A percentile compares a stretch with the other conserved stretches of the same genome.
These are phyloP conservation scores for Magnaporthales sp. DNA, from an alignment of 2,329 filamentous ascomycete species.

Conservation along the genomic window DNA sequence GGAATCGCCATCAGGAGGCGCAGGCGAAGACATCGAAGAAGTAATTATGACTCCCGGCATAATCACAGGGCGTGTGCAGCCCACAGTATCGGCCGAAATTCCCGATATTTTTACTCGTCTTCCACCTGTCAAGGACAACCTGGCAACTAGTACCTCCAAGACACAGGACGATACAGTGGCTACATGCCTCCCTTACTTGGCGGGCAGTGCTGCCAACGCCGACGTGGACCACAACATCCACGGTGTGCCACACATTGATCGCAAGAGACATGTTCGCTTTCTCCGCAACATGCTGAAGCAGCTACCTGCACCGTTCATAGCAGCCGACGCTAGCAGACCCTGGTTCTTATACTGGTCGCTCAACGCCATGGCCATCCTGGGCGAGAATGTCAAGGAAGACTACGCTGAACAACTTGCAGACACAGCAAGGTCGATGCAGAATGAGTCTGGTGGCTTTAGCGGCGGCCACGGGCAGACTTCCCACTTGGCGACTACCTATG, in stretches of 20 bases:
- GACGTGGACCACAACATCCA: constrained; percentile 52
- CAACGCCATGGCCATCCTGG: constrained; percentile 64
- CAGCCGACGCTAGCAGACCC: constrained; percentile 77
- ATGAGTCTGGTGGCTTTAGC: constrained; percentile 76
- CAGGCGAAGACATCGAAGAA: not conserved
- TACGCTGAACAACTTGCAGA: constrained; percentile 63
- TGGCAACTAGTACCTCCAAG: constrained; percentile 59
- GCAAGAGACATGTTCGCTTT: constrained; percentile 52
- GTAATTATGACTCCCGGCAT: not conserved
- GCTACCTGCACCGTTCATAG: constrained; percentile 62
- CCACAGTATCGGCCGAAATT: constrained; percentile 23
- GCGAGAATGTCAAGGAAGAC: constrained; percentile 54
- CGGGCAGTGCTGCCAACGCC: constrained; percentile 33
- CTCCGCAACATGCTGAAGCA: constrained; percentile 47
- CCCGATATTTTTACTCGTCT: constrained; percentile 48
- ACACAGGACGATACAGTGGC: constrained; percentile 61
- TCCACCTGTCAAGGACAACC: constrained; percentile 55
- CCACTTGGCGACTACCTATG: constrained; percentile 86
- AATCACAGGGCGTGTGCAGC: not conserved
- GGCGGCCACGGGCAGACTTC: constrained; percentile 87
- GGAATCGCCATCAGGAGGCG: not conserved
- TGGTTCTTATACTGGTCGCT: constrained; percentile 96
- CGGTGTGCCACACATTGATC: constrained; percentile 68
- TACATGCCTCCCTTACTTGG: constrained; percentile 61
- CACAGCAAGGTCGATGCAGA: constrained; percentile 76